phyloP scores from a whole-genome alignment of 2,329 filamentous ascomycete genomes.

The Colletotrichum cereale region DNA sequence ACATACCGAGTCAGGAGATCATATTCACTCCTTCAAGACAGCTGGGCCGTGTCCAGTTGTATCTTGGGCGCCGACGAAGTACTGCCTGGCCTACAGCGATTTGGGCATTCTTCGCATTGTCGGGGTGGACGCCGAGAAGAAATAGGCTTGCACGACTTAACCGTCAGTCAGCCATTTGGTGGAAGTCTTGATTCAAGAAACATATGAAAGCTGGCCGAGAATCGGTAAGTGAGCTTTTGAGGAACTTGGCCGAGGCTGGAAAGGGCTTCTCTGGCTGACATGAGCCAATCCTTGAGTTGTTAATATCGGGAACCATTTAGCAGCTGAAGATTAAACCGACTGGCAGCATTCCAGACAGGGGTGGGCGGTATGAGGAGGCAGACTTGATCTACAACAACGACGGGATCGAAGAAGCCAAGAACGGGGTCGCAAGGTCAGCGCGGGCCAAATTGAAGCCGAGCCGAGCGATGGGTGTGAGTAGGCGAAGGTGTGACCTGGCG shows the following conservation, averaged over 20 bases:
- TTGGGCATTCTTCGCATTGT: conserved; percentile 77
- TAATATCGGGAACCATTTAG: background rate
- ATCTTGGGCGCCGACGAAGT: conserved; percentile 81
- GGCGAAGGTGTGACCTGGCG: background rate
- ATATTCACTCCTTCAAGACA: conserved; percentile 79
- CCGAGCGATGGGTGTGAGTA: background rate
- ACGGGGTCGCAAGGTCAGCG: conserved; percentile 10
- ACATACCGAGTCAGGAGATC: conserved; percentile 80
- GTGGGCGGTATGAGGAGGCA: background rate
- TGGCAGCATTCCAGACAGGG: too few relatives aligned
- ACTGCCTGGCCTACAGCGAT: conserved; percentile 81
- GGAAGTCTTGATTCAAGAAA: background rate
- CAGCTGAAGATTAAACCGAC: background rate
- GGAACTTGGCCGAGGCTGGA: background rate
- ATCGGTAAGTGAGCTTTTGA: background rate
- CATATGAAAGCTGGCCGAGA: too few relatives aligned
- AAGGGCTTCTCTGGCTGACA: background rate
- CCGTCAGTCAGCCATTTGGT: background rate
- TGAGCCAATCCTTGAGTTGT: background rate
- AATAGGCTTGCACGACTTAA: conserved; percentile 43
- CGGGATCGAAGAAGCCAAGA: background rate
- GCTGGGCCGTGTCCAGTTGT: conserved; percentile 74
- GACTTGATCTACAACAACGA: background rate
- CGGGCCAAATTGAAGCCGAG: conserved; percentile 19
- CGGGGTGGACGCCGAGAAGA: conserved; percentile 65